These are phyloP conservation scores for Curvularia sp. DNA, from an alignment of 2,329 filamentous ascomycete genomes.

Conservation along the genomic window DNA sequence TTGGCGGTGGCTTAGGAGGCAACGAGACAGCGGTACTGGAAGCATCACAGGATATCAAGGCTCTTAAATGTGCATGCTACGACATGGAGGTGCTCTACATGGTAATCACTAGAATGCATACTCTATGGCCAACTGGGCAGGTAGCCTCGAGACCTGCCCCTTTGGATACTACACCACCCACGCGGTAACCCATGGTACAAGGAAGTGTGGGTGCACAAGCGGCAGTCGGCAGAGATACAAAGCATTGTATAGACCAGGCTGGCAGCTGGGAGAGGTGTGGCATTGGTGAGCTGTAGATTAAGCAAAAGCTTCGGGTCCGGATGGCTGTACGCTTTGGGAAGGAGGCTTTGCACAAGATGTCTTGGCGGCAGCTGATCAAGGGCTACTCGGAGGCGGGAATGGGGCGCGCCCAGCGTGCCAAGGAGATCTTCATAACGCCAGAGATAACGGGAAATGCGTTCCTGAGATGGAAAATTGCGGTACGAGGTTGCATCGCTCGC, in stretches of 20 bases:
- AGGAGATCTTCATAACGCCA: constrained; percentile 21
- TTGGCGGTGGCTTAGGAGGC: constrained; percentile 16
- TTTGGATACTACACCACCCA: constrained; percentile 29
- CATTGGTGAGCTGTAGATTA: constrained; percentile 44
- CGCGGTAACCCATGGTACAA: constrained; percentile 19
- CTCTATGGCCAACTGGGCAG: constrained; percentile 39
- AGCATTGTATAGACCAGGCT: constrained; percentile 31
- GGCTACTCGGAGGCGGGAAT: constrained; percentile 6
- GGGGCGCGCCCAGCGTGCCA: constrained; percentile 23
- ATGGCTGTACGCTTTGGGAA: constrained; percentile 38
- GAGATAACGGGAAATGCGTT: constrained; percentile 21
- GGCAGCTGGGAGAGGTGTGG: constrained; percentile 25
- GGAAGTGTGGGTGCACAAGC: constrained; percentile 29
- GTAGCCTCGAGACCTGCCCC: constrained; percentile 38
- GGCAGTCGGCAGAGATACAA: constrained; percentile 23
- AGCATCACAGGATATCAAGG: constrained; percentile 1
- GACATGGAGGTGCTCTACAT: constrained; percentile 21
- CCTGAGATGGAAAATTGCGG: background rate
- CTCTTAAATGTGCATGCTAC: constrained; percentile 31
- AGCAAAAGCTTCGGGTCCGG: constrained; percentile 37
- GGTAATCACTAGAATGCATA: constrained; percentile 19
- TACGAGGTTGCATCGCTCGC: constrained; percentile 1
- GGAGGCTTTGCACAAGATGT: constrained; percentile 38
- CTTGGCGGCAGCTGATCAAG: constrained; percentile 36
- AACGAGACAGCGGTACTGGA: constrained; percentile 4